Evolutionary conservation across 2,329 filamentous ascomycete genomes (phyloP).

Genomic region (Aspergillus novoparasiticus): DNA sequence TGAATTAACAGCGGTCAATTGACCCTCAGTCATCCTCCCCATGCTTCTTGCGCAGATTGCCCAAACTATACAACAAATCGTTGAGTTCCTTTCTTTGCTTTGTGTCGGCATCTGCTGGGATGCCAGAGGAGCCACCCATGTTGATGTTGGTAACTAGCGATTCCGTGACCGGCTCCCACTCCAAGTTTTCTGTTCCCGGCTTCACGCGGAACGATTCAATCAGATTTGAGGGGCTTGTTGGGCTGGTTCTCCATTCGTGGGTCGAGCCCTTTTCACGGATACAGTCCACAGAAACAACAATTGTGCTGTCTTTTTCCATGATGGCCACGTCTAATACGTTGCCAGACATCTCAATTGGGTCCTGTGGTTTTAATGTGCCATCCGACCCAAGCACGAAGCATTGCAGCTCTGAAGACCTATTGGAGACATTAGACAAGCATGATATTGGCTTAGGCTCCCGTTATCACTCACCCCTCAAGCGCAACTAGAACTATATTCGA

Average conservation of each 20-base stretch:
- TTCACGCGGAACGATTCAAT: slow-evolving; percentile 35
- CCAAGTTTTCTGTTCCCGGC: slow-evolving; percentile 22
- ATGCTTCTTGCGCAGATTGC: slow-evolving; percentile 42
- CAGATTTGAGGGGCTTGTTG: slow-evolving; percentile 24
- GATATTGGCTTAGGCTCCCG: background rate
- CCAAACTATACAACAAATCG: slow-evolving; percentile 42
- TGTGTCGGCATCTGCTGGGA: slow-evolving; percentile 27
- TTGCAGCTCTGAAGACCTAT: slow-evolving; percentile 69
- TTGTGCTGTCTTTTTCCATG: slow-evolving; percentile 30
- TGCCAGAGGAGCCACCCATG: slow-evolving; percentile 29
- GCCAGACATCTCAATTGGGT: slow-evolving; percentile 60
- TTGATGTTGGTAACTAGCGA: slow-evolving; percentile 31
- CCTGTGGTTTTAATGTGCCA: slow-evolving; percentile 53
- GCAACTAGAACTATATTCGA: slow-evolving; percentile 51
- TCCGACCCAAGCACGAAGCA: slow-evolving; percentile 59
- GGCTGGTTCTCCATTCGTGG: slow-evolving; percentile 36
- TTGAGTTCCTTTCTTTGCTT: slow-evolving; percentile 38
- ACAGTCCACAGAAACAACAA: slow-evolving; percentile 58
- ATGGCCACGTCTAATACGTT: slow-evolving; percentile 64
- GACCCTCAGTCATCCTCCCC: slow-evolving; percentile 25
- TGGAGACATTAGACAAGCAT: slow-evolving; percentile 42
- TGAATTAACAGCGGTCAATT: background rate
- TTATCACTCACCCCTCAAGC: slow-evolving; percentile 58
- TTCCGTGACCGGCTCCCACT: slow-evolving; percentile 28
- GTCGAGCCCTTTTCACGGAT: slow-evolving; percentile 56